Evolutionary conservation across 306 rosid species (phyloP).

Genomic region (Ammopiptanthus mongolicus): DNA sequence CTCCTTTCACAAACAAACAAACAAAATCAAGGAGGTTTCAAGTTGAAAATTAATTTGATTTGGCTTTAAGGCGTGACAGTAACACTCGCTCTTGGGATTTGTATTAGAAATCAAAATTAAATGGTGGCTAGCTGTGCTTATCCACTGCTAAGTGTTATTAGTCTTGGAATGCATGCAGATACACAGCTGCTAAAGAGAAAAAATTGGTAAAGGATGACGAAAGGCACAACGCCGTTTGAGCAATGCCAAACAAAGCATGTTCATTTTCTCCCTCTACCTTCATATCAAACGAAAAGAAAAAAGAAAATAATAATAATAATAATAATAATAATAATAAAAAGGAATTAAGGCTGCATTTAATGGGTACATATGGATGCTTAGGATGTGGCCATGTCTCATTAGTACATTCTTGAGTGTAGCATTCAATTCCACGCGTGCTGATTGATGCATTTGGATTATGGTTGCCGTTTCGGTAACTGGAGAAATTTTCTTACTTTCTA

Average conservation of each 20-base stretch:
- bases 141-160: background rate
- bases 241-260: background rate
- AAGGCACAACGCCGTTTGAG: background rate
- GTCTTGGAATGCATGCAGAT: background rate
- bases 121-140: constrained; percentile 6
- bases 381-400: background rate
- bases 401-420: background rate
- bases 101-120: background rate
- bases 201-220: background rate
- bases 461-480: background rate
- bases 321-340: background rate
- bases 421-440: constrained; percentile 1
- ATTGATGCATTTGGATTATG: background rate
- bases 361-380: background rate
- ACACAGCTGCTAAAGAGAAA: background rate
- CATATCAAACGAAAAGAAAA: background rate
- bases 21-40: background rate
- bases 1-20: background rate
- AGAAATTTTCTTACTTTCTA: too few relatives aligned
- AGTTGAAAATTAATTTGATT: background rate
- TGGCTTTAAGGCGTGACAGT: background rate
- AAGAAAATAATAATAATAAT: background rate
- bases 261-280: background rate
- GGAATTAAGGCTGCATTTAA: constrained; percentile 1
- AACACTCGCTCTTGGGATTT: background rate